Evolutionary conservation across 2,329 filamentous ascomycete species (phyloP), one percentile per base, ranked within the genome.

Genomic region (Neofusicoccum sp.): DNA sequence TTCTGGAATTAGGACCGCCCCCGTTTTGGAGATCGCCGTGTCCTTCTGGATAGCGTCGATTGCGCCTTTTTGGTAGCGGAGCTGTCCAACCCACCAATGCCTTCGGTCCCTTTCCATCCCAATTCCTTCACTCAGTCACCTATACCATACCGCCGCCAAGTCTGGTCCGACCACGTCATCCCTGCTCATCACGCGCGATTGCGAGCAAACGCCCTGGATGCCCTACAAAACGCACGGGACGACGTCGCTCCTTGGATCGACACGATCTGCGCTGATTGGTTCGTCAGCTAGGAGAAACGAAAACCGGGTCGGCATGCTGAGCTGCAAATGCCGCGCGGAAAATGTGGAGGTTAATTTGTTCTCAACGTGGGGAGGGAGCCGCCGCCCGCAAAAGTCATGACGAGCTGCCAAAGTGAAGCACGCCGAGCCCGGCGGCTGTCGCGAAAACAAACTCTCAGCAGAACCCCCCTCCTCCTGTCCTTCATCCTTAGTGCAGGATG

Each of bases 241-340:
- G 31, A 36, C 14, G 12, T n/a, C 48, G 11, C 31, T 50, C 31
- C 31, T 33, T 50, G 12, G 54, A 58, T 58, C 54, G 54, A 45
- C 54, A 45, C 54, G 54, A 58, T 58, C 54, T 58, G 54, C 54
- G 39, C 29, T 28, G 39, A 58, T 58, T 34, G n/a, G 11, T 28
- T 28, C 36, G 54, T 28, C 4, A 36, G 14, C 11, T n/a, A 37
- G 33, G 48, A 22, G 33, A 50, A n/a, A 7, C 22, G 14, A 12
- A 12, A 8, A 6, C 8, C 7, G 7, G 6, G 44, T 22, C 16
- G 29, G 34, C 16, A 37, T 14, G 50, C 36, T 54, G 16, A 12
- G 36, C 31, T 22, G 31, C 44, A n/a, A 22, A 29, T 9, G 3
- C n/a, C 12, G 4, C 44, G 44, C 28, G 6, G 9, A 39, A 22